Base-by-base conservation (phyloP, 192 early-diverging fungal species). In the Diversispora epigaea region DNA sequence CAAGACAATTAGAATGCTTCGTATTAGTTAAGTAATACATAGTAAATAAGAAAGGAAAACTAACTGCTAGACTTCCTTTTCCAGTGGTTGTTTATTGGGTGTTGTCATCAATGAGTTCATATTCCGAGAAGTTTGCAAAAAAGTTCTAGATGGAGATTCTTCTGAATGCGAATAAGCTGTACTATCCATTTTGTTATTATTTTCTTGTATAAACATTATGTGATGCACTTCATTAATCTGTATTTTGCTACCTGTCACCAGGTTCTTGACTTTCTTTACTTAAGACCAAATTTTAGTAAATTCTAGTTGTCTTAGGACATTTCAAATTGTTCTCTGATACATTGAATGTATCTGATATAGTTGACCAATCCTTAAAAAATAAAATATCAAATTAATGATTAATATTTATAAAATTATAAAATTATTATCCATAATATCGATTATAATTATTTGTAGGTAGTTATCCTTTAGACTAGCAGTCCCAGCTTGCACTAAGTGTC, bases 401-500 rank as follows among this genome's bases (percentile, higher is more conserved):
- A 49, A 49, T 49, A 49, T 49, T 49, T 49, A 11, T 49, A 49
- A 11, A 11, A n/a, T n/a, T n/a, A n/a, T n/a, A n/a, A n/a, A n/a
- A n/a, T n/a, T n/a, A n/a, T n/a, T n/a, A n/a, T n/a, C n/a, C n/a
- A n/a, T n/a, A n/a, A n/a, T n/a, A n/a, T n/a, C n/a, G n/a, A n/a
- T n/a, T n/a, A n/a, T n/a, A n/a, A n/a, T n/a, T n/a, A n/a, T n/a
- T n/a, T n/a, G n/a, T 49, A 49, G 11, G 6, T 49, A 49, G 47
- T 49, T n/a, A n/a, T n/a, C n/a, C n/a, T n/a, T n/a, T n/a, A n/a
- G 14, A 3, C 66, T 68, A 68, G 52, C n/a, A 68, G 66, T 52
- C 46, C 66, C n/a, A 68, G 66, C 46, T 68, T 68, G 46, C 66
- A 68, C 46, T 68, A 50, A 68, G 67, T 32, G n/a, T 68, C 22